Evolutionary conservation across 1,139 yeast genomes (phyloP).

Genomic region (Sugiyamaella neomexicana): DNA sequence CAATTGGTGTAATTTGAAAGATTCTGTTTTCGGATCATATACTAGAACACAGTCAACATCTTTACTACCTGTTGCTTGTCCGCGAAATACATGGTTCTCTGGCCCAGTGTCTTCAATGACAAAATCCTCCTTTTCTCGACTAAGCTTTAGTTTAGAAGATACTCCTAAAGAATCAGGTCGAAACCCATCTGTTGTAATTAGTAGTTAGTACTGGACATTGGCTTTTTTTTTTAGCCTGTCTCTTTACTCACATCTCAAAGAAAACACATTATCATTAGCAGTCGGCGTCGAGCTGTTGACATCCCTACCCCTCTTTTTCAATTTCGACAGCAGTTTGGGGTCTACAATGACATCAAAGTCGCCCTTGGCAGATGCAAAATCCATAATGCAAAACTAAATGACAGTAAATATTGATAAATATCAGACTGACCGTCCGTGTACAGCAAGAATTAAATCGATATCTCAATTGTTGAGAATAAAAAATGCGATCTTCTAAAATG

Average conservation of each 20-base stretch:
- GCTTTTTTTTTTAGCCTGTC: slow-evolving; percentile 13
- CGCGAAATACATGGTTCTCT: slow-evolving; percentile 32
- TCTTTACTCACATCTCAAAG: slow-evolving; percentile 27
- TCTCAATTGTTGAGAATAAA: too few species aligned
- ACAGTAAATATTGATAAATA: neutral
- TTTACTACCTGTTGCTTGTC: slow-evolving; percentile 33
- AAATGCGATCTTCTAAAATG: too few species aligned
- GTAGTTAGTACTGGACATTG: neutral
- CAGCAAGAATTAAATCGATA: too few species aligned
- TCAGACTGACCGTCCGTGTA: too few species aligned
- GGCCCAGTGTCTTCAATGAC: slow-evolving; percentile 27
- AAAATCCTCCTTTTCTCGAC: slow-evolving; percentile 31
- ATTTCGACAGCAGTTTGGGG: slow-evolving; percentile 6
- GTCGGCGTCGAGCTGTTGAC: neutral
- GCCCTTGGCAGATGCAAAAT: slow-evolving; percentile 7
- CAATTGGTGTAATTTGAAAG: slow-evolving; percentile 35
- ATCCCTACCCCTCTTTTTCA: neutral
- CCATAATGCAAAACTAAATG: slow-evolving; percentile 9
- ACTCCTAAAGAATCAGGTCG: slow-evolving; percentile 35
- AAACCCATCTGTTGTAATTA: slow-evolving; percentile 28
- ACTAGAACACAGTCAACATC: slow-evolving; percentile 39
- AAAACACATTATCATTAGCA: slow-evolving; percentile 18
- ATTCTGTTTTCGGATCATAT: slow-evolving; percentile 30
- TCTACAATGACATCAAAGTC: slow-evolving; percentile 16
- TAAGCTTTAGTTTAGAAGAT: slow-evolving; percentile 23